Evolutionary conservation across 2,329 filamentous ascomycete species (phyloP), one percentile per base, ranked within the genome.

Genomic region (Colletotrichum cereale): DNA sequence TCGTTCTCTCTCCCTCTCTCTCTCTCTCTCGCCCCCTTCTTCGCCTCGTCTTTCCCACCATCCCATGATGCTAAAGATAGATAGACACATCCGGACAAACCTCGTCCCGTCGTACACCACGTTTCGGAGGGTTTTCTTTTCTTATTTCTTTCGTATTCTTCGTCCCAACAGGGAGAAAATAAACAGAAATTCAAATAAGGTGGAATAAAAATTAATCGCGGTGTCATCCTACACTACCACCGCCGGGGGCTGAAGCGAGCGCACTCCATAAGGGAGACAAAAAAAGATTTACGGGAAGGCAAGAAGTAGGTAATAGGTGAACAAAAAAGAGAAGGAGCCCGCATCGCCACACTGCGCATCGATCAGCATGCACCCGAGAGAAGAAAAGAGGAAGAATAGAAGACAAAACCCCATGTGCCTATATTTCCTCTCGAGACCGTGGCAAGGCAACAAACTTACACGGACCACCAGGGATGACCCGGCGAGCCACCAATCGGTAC

Each of bases 1-100:
- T 53, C 26, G 26, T 53, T 31, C 1, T 24, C 31, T n/a, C 12
- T 55, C 29, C 24, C 40, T 21, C 26, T 3, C 21, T 26, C 48
- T 14, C 14, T 36, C 7, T 26, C 3, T 64, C 14, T 36, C 8
- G 18, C 12, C n/a, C 24, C 42, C 10, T 55, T 24, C n/a, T 18
- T 14, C 50, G n/a, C 52, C 58, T 12, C 29, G 24, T 34, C n/a
- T 12, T 12, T 10, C 31, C 21, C 29, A 5, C 29, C 26, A 26
- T 34, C n/a, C 42, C n/a, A 31, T 12, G 34, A 38, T 50, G 12
- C 58, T 53, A 55, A 63, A 53, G n/a, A 53, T 53, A 53, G n/a
- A 53, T 53, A 52, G 24, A n/a, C 47, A 29, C 26, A 11, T 44
- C 26, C 18, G 14, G 14, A 2, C 48, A 29, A 52, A 52, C 26